Evolutionary conservation across 2,329 filamentous ascomycete species (phyloP), one percentile per base, ranked within the genome.

Genomic region (Arthrinium phaeospermum): DNA sequence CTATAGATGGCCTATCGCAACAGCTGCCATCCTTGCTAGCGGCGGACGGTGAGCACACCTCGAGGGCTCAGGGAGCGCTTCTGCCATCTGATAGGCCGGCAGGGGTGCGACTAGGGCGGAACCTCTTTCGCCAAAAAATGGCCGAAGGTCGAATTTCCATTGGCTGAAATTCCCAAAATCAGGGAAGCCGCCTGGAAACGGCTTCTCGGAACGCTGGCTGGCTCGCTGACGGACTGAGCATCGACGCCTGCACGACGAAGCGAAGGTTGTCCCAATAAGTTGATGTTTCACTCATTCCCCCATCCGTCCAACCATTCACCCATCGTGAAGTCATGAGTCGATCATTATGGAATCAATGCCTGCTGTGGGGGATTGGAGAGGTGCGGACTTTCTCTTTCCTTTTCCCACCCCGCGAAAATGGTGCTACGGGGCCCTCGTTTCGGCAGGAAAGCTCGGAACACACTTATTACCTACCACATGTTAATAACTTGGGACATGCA

Each of bases 1-100:
- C 72, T 73, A 69, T 73, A 69, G 68, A 70, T 73, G 72, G 64
- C 53, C 61, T 71, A 72, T 70, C 53, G 45, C 67, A 16, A 53
- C 37, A 67, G 61, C 53, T n/a, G 19, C 22, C 19, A 69, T 53
- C 72, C 67, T 70, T 69, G 46, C 70, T 73, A 73, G 72, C 70
- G 61, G 72, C 69, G 49, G 64, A 71, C 72, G 69, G 70, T 68
- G 57, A 67, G 34, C 24, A 67, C 41, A 64, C 70, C 46, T 37
- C 41, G 61, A 71, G 67, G 61, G 61, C 53, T 46, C 46, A 71
- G 34, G 70, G 68, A 68, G 27, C 72, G 19, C 22, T 57, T 73
- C 53, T 49, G 67, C 24, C 34, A n/a, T 30, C 72, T 67, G 30
- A 73, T 73, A 57, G 72, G 72, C 53, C 45, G 34, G 2, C 47